These are phyloP conservation scores for Cyclostephanos tholiformis DNA, from an alignment of 108 stramenopile species.

Conservation along the genomic window DNA sequence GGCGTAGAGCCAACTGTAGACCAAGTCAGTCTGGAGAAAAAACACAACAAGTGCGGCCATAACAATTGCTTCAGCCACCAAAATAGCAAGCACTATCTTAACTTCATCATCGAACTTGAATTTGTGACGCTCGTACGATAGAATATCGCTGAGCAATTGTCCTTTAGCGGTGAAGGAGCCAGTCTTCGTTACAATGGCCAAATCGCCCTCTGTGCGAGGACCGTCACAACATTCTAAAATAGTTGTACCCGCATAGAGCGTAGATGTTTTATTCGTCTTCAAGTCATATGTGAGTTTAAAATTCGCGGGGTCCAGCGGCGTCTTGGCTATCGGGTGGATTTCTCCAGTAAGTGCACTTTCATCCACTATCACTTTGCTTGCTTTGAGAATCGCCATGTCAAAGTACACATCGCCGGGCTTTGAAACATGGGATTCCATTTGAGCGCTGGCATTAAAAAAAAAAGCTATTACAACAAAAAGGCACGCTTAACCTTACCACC, in stretches of 20 bases:
- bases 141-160: constrained; percentile 62
- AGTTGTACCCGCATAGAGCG: constrained; percentile 67
- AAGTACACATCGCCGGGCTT: too few relatives aligned
- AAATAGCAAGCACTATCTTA: constrained; percentile 50
- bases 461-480: neutral
- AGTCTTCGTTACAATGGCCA: constrained; percentile 60
- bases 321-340: constrained; percentile 60
- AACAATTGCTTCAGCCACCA: constrained; percentile 56
- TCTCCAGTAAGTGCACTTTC: constrained; percentile 74
- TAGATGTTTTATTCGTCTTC: constrained; percentile 50
- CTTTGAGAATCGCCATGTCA: constrained; percentile 56
- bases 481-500: neutral
- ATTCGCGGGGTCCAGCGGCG: constrained; percentile 45
- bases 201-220: constrained; percentile 31
- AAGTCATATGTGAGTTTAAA: constrained; percentile 27
- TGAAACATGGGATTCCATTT: neutral
- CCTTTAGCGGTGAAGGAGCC: constrained; percentile 68
- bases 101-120: too few relatives aligned
- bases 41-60: constrained; percentile 42
- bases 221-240: constrained; percentile 53
- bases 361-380: constrained; percentile 48
- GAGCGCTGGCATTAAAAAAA: neutral
- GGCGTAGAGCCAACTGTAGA: constrained; percentile 62
- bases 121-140: constrained; percentile 70
- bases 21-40: constrained; percentile 52